Evolutionary conservation across 768 basidiomycete genomes (phyloP).

Genomic region (Leccinellum rugosiceps): DNA sequence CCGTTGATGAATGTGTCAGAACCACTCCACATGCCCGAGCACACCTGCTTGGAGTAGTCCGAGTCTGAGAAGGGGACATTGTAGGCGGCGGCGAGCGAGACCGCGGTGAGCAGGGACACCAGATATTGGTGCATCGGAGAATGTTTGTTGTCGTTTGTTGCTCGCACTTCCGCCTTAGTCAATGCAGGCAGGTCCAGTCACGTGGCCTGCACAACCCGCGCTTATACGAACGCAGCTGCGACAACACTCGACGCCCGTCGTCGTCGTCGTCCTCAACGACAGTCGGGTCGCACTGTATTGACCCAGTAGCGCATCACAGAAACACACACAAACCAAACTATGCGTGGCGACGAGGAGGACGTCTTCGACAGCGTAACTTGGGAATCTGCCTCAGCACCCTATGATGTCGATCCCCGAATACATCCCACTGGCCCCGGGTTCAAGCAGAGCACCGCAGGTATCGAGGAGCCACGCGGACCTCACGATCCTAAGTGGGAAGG

Average conservation of each 20-base stretch:
- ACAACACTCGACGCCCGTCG: neutral
- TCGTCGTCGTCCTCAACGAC: constrained; percentile 1
- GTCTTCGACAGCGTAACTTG: constrained; percentile 91
- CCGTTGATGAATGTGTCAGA: constrained; percentile 80
- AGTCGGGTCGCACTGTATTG: neutral
- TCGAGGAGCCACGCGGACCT: constrained; percentile 60
- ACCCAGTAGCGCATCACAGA: neutral
- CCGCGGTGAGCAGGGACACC: constrained; percentile 22
- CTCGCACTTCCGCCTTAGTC: constrained; percentile 5
- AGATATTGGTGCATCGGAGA: constrained; percentile 27
- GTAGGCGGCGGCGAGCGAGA: constrained; percentile 45
- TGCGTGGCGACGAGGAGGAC: constrained; percentile 86
- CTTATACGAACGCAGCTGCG: neutral
- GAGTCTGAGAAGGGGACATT: constrained; percentile 67
- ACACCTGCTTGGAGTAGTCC: constrained; percentile 86
- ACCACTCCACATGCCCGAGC: constrained; percentile 93
- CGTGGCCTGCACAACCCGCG: constrained; percentile 19
- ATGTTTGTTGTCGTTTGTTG: constrained; percentile 30
- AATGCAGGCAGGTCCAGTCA: constrained; percentile 11
- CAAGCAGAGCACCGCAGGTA: constrained; percentile 72
- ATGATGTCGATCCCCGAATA: constrained; percentile 42
- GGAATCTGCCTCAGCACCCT: constrained; percentile 70
- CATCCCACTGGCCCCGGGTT: constrained; percentile 67
- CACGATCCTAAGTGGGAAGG: constrained; percentile 91
- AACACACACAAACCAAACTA: constrained; percentile 27